Base-by-base conservation (phyloP, 768 basidiomycete species). In the Lentinula sp. region DNA sequence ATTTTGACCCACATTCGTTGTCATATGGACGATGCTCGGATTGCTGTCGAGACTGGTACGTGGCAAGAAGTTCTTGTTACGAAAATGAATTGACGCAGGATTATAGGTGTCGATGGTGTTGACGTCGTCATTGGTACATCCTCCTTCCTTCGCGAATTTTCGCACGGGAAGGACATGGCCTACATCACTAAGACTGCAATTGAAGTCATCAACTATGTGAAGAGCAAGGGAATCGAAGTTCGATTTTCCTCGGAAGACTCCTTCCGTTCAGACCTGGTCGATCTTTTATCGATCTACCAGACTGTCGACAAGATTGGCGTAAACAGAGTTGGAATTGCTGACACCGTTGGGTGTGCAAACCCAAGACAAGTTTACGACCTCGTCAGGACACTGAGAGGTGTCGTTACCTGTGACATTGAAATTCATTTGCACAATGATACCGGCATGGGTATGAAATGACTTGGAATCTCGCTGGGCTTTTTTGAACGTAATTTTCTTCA, bases 211-310 rank as follows among this genome's bases (percentile, higher is more conserved):
- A 86, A 96, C 68, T 99, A 90, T 68, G 96, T 99, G 84, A 99
- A 99, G 84, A 95, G 91, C 80, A 99, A 98, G 90, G 90, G 89
- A 63, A 96, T 99, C 70, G 97, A 99, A 79, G 93, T 99, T 72
- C 94, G 97, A 62, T 99, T 99, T 85, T 98, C 97, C 4, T 95
- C 96, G 33, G 97, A 99, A 75, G 97, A 99, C 74, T 97, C 95
- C 18, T 99, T 99, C 93, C 93, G 97, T 66, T 98, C 95, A 67
- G 96, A 99, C 78, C 88, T 99, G 62, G 97, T 98, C 76, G 97
- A 99, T 78, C 84, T 99, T 49, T 82, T 99, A 46, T 95, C 93
- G 20, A 98, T 99, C 78, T 98, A 99, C 82, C 94, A 96, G 75
- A 95, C 96, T 52, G 97, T 99, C 53, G 97, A 99, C 80, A 98